phyloP scores from a whole-genome alignment of 345 rosid genomes.

The Sonneratia caseolaris region DNA sequence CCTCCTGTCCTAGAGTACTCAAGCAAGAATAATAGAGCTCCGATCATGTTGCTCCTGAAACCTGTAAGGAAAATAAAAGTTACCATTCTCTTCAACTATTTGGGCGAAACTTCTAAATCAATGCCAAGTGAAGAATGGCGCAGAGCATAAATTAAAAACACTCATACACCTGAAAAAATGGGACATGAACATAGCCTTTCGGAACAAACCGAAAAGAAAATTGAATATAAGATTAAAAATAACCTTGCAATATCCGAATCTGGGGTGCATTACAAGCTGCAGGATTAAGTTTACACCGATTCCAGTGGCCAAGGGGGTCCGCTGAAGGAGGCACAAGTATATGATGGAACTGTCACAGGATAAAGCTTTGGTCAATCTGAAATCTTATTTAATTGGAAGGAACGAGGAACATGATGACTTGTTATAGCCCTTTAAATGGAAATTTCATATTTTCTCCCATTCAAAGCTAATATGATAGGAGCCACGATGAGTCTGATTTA shows the following conservation, averaged over 20 bases:
- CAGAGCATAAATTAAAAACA: no score
- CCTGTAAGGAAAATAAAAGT: conserved; percentile 24
- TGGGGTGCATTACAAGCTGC: conserved; percentile 46
- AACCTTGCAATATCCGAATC: conserved; percentile 59
- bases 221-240: neutral
- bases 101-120: neutral
- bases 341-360: conserved; percentile 54
- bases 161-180: no score
- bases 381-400: neutral
- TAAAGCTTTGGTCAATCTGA: neutral
- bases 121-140: neutral
- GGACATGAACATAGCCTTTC: neutral
- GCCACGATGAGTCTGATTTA: neutral
- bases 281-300: conserved; percentile 52
- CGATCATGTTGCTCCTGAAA: conserved; percentile 68
- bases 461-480: neutral
- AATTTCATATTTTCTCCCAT: neutral
- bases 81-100: neutral
- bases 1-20: conserved; percentile 44
- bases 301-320: conserved; percentile 62
- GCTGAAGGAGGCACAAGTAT: conserved; percentile 74
- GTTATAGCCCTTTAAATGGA: neutral
- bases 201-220: neutral
- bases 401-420: neutral
- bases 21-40: conserved; percentile 33